These are phyloP conservation scores for Chlamydomonas sp. DNA, from an alignment of 139 green algal genomes.

Conservation along the genomic window DNA sequence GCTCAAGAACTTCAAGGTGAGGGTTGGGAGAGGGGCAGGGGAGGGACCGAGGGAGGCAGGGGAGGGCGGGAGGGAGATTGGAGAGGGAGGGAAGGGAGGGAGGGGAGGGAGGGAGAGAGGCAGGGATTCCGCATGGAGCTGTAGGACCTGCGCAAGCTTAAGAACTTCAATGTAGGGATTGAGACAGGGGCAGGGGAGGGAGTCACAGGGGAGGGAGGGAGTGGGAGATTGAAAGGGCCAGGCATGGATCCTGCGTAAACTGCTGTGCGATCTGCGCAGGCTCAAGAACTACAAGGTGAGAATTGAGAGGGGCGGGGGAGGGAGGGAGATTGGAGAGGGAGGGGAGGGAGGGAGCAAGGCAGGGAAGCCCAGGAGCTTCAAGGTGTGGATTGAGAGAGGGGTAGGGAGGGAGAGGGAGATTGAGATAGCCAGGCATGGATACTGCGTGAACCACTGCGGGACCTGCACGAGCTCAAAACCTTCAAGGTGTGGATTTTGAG, in stretches of 20 bases:
- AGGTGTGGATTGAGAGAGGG: no score
- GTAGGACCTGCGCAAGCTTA: conserved; percentile 96
- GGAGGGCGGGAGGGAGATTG: neutral
- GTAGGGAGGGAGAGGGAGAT: no score
- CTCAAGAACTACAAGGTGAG: conserved; percentile 80
- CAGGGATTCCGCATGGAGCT: conserved; percentile 67
- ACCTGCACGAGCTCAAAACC: no score
- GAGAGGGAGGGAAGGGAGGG: conserved; percentile 1
- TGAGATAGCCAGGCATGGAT: no score
- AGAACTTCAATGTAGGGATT: conserved; percentile 78
- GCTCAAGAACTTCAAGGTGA: conserved; percentile 80
- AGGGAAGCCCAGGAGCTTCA: no score
- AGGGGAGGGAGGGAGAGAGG: neutral
- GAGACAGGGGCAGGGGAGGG: conserved; percentile 17
- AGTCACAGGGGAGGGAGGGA: neutral
- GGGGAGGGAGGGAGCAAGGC: no score
- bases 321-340: no score
- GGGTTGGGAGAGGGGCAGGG: conserved; percentile 23
- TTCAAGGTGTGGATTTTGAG: no score
- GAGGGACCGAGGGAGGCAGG: neutral
- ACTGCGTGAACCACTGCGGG: no score
- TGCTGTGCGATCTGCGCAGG: conserved; percentile 97
- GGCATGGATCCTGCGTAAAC: conserved; percentile 55
- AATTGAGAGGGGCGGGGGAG: no score
- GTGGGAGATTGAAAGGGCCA: neutral